These are phyloP conservation scores for Arabis alpina DNA, from an alignment of 345 rosid species.

Conservation along the genomic window DNA sequence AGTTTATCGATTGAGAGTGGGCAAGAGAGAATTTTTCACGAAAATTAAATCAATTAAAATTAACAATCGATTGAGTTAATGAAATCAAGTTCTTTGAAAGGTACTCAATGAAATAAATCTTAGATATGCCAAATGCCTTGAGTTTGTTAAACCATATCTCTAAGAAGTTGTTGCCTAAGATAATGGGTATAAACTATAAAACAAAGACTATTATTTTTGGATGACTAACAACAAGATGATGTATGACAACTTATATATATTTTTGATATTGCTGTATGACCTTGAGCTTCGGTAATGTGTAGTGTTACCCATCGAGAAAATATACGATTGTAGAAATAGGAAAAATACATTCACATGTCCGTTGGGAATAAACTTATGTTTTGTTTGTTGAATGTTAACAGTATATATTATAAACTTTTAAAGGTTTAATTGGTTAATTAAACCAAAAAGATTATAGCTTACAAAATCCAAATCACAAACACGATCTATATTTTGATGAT, in stretches of 20 bases:
- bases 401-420: no score
- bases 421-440: no score
- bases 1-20: neutral
- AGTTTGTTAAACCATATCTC: neutral
- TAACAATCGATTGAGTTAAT: neutral
- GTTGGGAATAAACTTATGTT: no score
- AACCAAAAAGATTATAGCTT: no score
- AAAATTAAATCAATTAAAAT: neutral
- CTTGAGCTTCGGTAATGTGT: neutral
- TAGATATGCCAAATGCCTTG: neutral
- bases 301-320: neutral
- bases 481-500: no score
- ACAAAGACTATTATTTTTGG: neutral
- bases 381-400: no score
- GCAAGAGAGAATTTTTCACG: neutral
- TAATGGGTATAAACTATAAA: neutral
- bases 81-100: neutral
- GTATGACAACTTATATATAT: neutral
- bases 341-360: neutral
- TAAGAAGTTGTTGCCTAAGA: neutral
- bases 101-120: neutral
- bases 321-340: neutral
- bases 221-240: neutral
- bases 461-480: no score
- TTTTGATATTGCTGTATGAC: neutral